phyloP scores from a whole-genome alignment of 2,329 filamentous ascomycete genomes.

The Trichoderma lentiforme region DNA sequence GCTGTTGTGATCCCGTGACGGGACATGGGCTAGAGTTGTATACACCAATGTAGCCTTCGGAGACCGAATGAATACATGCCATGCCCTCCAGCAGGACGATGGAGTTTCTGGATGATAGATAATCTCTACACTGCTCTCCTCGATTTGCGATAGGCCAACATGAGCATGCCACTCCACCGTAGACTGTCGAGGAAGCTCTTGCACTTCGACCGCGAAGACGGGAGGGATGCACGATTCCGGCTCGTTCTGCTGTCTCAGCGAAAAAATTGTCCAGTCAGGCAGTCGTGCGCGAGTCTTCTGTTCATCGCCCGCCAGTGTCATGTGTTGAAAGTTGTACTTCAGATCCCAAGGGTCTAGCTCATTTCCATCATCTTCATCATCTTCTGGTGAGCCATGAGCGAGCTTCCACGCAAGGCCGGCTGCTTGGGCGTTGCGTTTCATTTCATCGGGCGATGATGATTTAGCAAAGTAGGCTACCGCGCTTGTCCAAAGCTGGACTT shows the following conservation, averaged over 20 bases:
- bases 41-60: slow-evolving; percentile 29
- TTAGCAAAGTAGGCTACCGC: slow-evolving; percentile 70
- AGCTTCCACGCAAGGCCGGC: slow-evolving; percentile 48
- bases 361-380: slow-evolving; percentile 47
- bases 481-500: slow-evolving; percentile 71
- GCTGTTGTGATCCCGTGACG: background rate
- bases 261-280: slow-evolving; percentile 51
- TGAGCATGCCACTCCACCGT: slow-evolving; percentile 81
- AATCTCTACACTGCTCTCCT: slow-evolving; percentile 29
- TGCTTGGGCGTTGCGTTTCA: slow-evolving; percentile 38
- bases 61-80: slow-evolving; percentile 29
- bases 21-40: slow-evolving; percentile 27
- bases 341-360: slow-evolving; percentile 67
- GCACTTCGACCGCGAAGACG: slow-evolving; percentile 72
- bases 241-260: slow-evolving; percentile 36
- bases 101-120: slow-evolving; percentile 21
- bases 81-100: slow-evolving; percentile 28
- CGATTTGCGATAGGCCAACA: slow-evolving; percentile 49
- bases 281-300: slow-evolving; percentile 31
- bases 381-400: slow-evolving; percentile 39
- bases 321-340: slow-evolving; percentile 54
- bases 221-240: slow-evolving; percentile 51
- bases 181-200: slow-evolving; percentile 69
- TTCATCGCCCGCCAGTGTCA: slow-evolving; percentile 37
- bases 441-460: slow-evolving; percentile 27